These are phyloP conservation scores for Penicillium arizonense DNA, from an alignment of 495 filamentous ascomycete genomes.

Conservation along the genomic window DNA sequence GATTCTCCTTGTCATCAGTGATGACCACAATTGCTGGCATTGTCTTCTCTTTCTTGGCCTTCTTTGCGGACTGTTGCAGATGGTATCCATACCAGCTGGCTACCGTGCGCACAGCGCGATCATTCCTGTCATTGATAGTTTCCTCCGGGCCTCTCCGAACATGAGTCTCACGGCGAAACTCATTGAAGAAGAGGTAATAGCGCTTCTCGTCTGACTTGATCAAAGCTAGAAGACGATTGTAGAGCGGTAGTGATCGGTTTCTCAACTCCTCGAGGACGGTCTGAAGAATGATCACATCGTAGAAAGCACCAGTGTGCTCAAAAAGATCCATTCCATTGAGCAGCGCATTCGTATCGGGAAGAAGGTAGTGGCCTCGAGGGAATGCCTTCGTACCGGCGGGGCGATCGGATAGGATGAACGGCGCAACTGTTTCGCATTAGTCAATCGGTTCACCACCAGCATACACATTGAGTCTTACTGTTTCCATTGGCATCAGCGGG, in stretches of 20 bases:
- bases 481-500: constrained; percentile 76
- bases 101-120: constrained; percentile 82
- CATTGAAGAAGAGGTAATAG: constrained; percentile 99
- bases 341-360: constrained; percentile 95
- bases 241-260: constrained; percentile 89
- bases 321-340: constrained; percentile 95
- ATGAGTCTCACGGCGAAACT: constrained; percentile 91
- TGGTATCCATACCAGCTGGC: constrained; percentile 89
- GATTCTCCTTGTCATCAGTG: constrained; percentile 85
- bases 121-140: constrained; percentile 94
- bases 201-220: constrained; percentile 94
- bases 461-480: constrained; percentile 43
- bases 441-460: constrained; percentile 1
- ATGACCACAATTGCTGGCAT: constrained; percentile 85
- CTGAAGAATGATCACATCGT: constrained; percentile 92
- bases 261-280: constrained; percentile 94
- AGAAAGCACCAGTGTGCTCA: constrained; percentile 86
- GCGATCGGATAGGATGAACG: constrained; percentile 82
- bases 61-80: constrained; percentile 56
- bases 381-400: constrained; percentile 80
- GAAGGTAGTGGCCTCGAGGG: constrained; percentile 87
- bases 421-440: constrained; percentile 55
- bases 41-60: constrained; percentile 54
- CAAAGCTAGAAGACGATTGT: constrained; percentile 85
- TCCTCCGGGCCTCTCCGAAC: constrained; percentile 72